phyloP scores from a whole-genome alignment of 2,329 filamentous ascomycete genomes.

The Colletotrichum horii region DNA sequence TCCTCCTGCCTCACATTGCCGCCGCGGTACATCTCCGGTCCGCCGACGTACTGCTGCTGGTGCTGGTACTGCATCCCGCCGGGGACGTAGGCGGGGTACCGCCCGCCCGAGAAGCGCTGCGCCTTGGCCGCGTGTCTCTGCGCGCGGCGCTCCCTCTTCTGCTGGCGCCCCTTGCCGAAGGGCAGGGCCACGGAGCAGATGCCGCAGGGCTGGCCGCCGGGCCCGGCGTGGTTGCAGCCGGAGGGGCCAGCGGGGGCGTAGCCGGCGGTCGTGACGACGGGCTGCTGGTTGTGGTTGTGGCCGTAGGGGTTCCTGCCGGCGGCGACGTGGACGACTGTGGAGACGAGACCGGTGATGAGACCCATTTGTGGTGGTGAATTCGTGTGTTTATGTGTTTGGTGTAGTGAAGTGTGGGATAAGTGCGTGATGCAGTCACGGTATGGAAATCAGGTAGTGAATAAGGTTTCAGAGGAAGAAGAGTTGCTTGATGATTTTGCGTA shows the following conservation, averaged over 20 bases:
- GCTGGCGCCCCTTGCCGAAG: constrained; percentile 13
- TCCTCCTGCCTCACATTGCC: not conserved
- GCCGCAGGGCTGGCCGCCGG: constrained; percentile 5
- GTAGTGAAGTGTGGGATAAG: not conserved
- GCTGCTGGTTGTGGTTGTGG: not conserved
- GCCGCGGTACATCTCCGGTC: not conserved
- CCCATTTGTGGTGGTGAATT: not conserved
- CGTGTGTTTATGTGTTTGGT: not conserved
- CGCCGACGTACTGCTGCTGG: not conserved
- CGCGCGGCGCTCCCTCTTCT: constrained; percentile 5
- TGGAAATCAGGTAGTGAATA: not conserved
- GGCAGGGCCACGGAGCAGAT: constrained; percentile 15
- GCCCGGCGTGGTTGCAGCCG: not conserved
- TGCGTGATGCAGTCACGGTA: not conserved
- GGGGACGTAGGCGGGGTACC: not conserved
- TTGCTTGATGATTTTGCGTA: not conserved
- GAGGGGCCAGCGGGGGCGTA: not conserved
- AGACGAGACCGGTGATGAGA: constrained; percentile 21
- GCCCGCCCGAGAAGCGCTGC: not conserved
- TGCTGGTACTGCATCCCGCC: not conserved
- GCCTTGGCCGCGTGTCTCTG: constrained; percentile 7
- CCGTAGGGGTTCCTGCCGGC: constrained; percentile 15
- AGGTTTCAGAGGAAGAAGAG: not conserved
- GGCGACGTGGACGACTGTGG: constrained; percentile 15
- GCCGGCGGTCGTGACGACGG: not conserved